Percentiles rank a stretch among this genome's conserved stretches.
These are phyloP conservation scores for Eucalyptus cloeziana DNA, from an alignment of 345 rosid species.

Conservation along the genomic window DNA sequence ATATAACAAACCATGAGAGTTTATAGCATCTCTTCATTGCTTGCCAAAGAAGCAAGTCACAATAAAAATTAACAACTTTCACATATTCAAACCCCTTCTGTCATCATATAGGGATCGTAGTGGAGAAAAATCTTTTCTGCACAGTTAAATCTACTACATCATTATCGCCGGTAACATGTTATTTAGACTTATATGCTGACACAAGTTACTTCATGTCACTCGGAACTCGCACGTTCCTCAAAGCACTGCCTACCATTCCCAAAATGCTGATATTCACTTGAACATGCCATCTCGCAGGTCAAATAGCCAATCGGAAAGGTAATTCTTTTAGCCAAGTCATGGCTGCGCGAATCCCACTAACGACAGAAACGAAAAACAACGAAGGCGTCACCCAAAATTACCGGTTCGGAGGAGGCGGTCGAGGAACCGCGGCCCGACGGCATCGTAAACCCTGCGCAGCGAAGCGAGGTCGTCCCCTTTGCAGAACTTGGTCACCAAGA, in stretches of 20 bases:
- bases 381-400: background rate
- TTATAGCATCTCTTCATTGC: background rate
- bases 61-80: background rate
- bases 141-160: background rate
- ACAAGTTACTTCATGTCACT: background rate
- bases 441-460: slow-evolving; percentile 48
- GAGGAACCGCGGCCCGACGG: slow-evolving; percentile 55
- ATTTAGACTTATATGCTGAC: background rate
- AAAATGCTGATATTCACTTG: background rate
- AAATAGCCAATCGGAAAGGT: background rate
- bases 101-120: background rate
- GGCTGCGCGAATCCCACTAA: no score
- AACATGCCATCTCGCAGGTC: background rate
- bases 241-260: background rate
- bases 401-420: slow-evolving; percentile 74
- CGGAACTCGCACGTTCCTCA: background rate
- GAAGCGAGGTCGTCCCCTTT: slow-evolving; percentile 47
- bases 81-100: background rate
- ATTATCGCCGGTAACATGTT: background rate
- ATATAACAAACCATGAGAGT: background rate
- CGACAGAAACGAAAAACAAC: background rate
- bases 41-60: background rate
- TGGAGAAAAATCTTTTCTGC: no score
- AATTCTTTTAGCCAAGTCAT: background rate
- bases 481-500: slow-evolving; percentile 71